Conservation (phyloP, 805 yeast species). For the Ogataea zsoltii region DNA sequence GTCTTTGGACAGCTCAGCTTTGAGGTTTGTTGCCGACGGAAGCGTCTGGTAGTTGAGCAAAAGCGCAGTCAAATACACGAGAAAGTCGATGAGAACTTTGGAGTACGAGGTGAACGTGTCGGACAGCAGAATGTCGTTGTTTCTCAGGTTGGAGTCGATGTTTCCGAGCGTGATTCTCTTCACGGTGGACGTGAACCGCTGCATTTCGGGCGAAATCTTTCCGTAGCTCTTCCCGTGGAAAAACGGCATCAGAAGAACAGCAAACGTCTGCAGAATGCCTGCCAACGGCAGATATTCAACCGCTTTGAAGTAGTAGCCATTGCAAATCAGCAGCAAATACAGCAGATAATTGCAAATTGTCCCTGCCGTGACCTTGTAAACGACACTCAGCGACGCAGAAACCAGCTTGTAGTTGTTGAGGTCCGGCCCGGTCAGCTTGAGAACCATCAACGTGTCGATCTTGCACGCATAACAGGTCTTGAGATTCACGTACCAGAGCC, state of each 20-base stretch:
- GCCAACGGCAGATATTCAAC: conserved; percentile 40
- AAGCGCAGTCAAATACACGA: conserved; percentile 53
- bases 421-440: conserved; percentile 34
- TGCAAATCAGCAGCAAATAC: conserved; percentile 29
- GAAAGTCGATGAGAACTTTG: conserved; percentile 71
- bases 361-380: conserved; percentile 23
- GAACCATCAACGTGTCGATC: conserved; percentile 47
- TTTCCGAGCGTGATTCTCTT: conserved; percentile 57
- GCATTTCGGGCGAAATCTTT: conserved; percentile 34
- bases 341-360: conserved; percentile 31
- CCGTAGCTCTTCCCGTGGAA: conserved; percentile 21
- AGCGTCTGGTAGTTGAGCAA: conserved; percentile 37
- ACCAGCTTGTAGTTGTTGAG: conserved; percentile 18
- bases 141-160: conserved; percentile 59
- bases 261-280: conserved; percentile 38
- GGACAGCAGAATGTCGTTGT: conserved; percentile 78
- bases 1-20: conserved; percentile 31
- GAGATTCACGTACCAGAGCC: conserved; percentile 54
- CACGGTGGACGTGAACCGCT: conserved; percentile 49
- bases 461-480: conserved; percentile 37
- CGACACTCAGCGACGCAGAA: conserved; percentile 16
- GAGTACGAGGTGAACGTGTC: conserved; percentile 85
- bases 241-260: conserved; percentile 38
- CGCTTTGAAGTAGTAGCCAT: conserved; percentile 27
- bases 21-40: conserved; percentile 27